Evolutionary conservation across 345 rosid genomes (phyloP).

Genomic region (Kandelia obovata): DNA sequence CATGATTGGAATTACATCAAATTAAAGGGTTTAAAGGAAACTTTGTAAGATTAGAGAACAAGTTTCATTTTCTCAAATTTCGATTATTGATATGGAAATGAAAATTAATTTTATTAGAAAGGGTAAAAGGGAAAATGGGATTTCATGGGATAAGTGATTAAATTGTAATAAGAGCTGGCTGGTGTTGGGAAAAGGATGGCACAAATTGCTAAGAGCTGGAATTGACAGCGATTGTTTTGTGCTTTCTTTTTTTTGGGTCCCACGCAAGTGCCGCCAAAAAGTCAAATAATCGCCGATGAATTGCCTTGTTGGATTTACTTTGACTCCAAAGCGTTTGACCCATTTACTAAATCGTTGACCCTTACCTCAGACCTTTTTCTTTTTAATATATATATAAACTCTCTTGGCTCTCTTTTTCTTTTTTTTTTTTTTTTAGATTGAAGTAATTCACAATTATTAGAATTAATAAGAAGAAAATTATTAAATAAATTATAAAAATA

Average conservation of each 20-base stretch:
- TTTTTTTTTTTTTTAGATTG: too few species aligned
- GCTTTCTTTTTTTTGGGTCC: slow-evolving; percentile 23
- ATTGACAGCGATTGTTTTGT: slow-evolving; percentile 18
- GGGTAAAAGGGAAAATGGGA: slow-evolving; percentile 24
- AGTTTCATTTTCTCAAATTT: too few species aligned
- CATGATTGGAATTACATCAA: too few species aligned
- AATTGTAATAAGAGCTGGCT: neutral
- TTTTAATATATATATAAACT: neutral
- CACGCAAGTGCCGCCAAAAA: slow-evolving; percentile 4
- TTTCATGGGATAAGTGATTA: slow-evolving; percentile 5
- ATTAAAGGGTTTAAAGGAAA: too few species aligned
- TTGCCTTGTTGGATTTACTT: neutral
- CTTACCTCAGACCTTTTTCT: neutral
- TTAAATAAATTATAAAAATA: too few species aligned
- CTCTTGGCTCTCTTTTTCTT: neutral
- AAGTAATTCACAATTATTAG: too few species aligned
- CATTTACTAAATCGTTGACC: slow-evolving; percentile 1
- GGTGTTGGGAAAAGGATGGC: too few species aligned
- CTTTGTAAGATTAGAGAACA: too few species aligned
- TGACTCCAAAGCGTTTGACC: neutral
- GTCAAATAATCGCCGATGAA: slow-evolving; percentile 16
- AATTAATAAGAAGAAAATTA: too few species aligned
- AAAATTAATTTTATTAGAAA: neutral
- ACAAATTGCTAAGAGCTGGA: slow-evolving; percentile 20
- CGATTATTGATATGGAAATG: too few species aligned